These are phyloP conservation scores for slime mould (Dictyostelium discoideum) DNA, from an alignment of 78 protist genomes.

Conservation along the genomic window DNA sequence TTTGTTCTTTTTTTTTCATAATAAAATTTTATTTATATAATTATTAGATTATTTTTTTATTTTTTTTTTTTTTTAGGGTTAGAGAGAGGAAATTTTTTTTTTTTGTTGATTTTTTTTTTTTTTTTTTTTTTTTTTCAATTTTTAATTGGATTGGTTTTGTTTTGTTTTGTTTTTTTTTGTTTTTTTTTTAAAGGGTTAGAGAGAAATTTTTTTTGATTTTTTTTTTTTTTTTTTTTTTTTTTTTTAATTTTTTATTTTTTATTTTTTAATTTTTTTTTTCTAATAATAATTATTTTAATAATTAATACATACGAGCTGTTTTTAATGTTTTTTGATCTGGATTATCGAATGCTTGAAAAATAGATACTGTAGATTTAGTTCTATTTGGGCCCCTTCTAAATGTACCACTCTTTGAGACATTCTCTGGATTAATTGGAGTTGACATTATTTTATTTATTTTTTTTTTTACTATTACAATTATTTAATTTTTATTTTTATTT, in stretches of 20 bases:
- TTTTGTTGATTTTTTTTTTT: too few relatives aligned
- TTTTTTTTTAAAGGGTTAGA: too few relatives aligned
- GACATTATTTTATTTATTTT: not conserved
- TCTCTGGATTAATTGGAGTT: not conserved
- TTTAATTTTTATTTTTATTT: not conserved
- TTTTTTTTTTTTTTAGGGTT: too few relatives aligned
- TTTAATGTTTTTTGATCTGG: conserved; percentile 26
- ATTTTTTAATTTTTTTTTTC: not conserved
- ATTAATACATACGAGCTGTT: conserved; percentile 52
- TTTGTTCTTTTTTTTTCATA: conserved; percentile 40
- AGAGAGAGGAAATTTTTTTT: too few relatives aligned
- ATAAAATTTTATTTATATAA: not conserved
- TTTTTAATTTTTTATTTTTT: too few relatives aligned
- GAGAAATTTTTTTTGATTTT: not conserved
- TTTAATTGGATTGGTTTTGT: not conserved
- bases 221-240: not conserved
- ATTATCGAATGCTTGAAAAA: conserved; percentile 29
- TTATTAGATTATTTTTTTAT: too few relatives aligned
- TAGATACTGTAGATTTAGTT: conserved; percentile 31
- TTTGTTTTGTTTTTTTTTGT: too few relatives aligned
- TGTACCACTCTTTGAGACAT: not conserved
- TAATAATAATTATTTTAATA: not conserved
- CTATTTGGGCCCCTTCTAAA: not conserved
- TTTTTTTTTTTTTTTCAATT: too few relatives aligned
- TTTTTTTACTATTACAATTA: not conserved